phyloP scores from a whole-genome alignment of 192 early-diverging fungal genomes.

The Umbelopsis isabellina region DNA sequence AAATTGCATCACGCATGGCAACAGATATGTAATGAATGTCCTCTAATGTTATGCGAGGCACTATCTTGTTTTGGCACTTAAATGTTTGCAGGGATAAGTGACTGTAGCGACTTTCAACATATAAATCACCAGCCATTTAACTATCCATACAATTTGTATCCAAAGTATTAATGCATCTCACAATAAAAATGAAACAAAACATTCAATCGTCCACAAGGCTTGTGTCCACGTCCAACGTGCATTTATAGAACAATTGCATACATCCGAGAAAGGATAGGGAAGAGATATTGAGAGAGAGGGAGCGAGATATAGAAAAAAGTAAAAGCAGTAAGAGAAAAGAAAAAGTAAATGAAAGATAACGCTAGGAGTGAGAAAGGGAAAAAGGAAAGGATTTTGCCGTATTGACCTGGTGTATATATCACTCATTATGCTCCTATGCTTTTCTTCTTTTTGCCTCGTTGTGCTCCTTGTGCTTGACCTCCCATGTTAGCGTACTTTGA shows the following conservation, averaged over 20 bases:
- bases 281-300: conserved; percentile 12
- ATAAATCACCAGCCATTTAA: neutral
- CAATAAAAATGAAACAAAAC: neutral
- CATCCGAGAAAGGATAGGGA: conserved; percentile 4
- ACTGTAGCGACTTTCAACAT: too few species aligned
- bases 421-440: conserved; percentile 32
- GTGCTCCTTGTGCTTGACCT: conserved; percentile 65
- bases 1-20: too few species aligned
- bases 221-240: conserved; percentile 17
- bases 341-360: conserved; percentile 20
- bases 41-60: too few species aligned
- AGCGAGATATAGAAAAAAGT: neutral
- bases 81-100: too few species aligned
- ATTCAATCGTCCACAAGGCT: neutral
- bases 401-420: conserved; percentile 19
- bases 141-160: neutral
- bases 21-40: too few species aligned
- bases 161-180: neutral
- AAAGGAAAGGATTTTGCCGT: conserved; percentile 8
- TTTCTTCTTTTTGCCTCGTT: conserved; percentile 70
- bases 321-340: conserved; percentile 22
- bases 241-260: conserved; percentile 23
- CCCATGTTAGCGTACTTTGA: conserved; percentile 75
- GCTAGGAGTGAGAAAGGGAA: neutral
- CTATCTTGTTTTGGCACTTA: too few species aligned